Evolutionary conservation across 805 yeast species (phyloP), one percentile per base, ranked within the genome.

Genomic region (Metschnikowia sp.): DNA sequence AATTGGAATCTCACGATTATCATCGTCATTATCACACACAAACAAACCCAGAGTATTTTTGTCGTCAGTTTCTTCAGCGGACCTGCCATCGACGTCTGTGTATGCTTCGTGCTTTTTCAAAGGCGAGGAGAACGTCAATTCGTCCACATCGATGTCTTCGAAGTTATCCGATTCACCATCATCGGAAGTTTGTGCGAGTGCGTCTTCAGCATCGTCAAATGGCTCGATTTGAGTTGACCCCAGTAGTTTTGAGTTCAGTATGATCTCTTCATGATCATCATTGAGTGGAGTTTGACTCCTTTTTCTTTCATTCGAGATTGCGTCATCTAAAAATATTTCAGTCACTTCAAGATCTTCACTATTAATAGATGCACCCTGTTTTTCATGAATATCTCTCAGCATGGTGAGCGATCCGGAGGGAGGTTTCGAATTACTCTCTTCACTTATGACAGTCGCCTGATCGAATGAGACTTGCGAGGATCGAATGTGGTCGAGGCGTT

Each of bases 381-480:
- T 22, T 22, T 22, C 26, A 22, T 22, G 26, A 22, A 22, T 5
- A 22, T 22, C 26, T 22, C 26, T 22, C 26, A 22, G 26, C 26
- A 22, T 22, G 26, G 26, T 5, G 26, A 22, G 26, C 26, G 26
- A 22, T 7, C 26, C 7, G 26, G 26, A 22, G 26, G 26, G 4
- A 4, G 26, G 2, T 22, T 22, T 22, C 26, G 8, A 22, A 22
- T 22, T 7, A 22, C 26, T 22, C 26, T 22, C 1, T 22, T 22
- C 26, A 22, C 26, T 22, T 22, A 7, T 22, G 26, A 22, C 26
- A 22, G 26, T 22, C 26, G 30, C 39, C 18, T 32, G n/a, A 8
- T 28, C 34, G 15, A 39, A 33, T 5, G 36, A 34, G 61, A 56
- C 19, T 52, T 48, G 9, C 51, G 55, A 28, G 54, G 64, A 44